Evolutionary conservation across 352 stramenopile species (phyloP), one percentile per base, ranked within the genome.

Genomic region (Thraustotheca clavata): DNA sequence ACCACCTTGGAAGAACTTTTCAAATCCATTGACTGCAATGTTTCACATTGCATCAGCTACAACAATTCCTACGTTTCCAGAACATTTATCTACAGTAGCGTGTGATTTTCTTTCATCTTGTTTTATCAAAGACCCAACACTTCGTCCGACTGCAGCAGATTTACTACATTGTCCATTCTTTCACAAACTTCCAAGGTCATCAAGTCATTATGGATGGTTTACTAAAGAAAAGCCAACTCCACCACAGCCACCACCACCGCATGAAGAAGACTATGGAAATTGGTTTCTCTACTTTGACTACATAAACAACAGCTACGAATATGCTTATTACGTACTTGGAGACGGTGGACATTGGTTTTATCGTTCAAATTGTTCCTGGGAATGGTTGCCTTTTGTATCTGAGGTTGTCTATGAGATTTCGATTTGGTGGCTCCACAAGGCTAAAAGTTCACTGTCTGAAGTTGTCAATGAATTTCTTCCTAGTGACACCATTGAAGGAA

Each of bases 111-210:
- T 89, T 1, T 48, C 60, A n/a, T 40, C 60, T 9, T 91, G 83
- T 46, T 81, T 91, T 32, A 71, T 77, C 49, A 89, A 89, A 54
- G 76, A 83, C 32, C 80, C 83, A 24, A 33, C 39, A 6, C 71
- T 79, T 32, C 74, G 96, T 33, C 87, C 93, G 4, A 89, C 77
- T 4, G 91, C 93, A 0, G 73, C 54, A 1, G 85, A 97, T 67
- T 72, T 99, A 18, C 71, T 98, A 2, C 67, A 76, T n/a, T 78
- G 93, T 65, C 70, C 72, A 9, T 97, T 97, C 68, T 69, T 97
- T 38, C 66, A 69, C 5, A 12, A 24, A 2, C 8, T 68, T 27
- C 57, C 57, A 8, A 26, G 18, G 7, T 48, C 32, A 3, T 27
- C 12, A 1, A 50, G n/a, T 31, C 26, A 38, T 8, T 65, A 55